A percentile compares a stretch with the other conserved stretches of the same genome.
Evolutionary conservation across 208 protist species (phyloP).

Genomic region (Crithidia fasciculata): DNA sequence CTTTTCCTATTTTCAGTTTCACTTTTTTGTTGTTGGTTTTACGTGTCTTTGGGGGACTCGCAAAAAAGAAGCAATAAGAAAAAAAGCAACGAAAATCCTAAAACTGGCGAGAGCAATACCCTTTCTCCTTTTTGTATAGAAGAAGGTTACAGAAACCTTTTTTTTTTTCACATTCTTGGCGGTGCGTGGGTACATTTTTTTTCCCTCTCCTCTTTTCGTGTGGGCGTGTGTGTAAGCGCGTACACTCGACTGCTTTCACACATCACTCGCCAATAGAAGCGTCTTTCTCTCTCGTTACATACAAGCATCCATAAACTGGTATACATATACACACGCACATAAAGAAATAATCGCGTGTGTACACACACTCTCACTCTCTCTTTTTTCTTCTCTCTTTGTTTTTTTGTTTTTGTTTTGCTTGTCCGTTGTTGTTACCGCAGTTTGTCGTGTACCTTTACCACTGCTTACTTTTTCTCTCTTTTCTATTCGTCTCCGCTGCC

Average conservation of each 20-base stretch:
- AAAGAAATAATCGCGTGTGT: background rate
- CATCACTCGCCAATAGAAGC: too few relatives aligned
- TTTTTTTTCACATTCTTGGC: background rate
- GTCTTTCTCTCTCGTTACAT: too few relatives aligned
- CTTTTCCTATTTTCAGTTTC: background rate
- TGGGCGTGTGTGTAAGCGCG: background rate
- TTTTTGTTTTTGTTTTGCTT: too few relatives aligned
- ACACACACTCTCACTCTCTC: background rate
- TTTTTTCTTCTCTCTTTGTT: background rate
- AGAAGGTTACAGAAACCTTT: background rate
- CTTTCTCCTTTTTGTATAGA: background rate
- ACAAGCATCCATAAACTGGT: background rate
- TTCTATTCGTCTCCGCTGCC: background rate
- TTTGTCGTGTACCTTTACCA: background rate
- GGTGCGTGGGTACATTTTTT: background rate
- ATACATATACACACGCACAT: background rate
- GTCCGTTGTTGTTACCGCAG: too few relatives aligned
- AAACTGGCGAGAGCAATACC: background rate
- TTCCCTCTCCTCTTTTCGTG: background rate
- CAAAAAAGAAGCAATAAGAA: slow-evolving; percentile 12
- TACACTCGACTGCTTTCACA: too few relatives aligned
- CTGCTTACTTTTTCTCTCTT: slow-evolving; percentile 15
- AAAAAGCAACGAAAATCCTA: background rate
- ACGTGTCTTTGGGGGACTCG: slow-evolving; percentile 13
- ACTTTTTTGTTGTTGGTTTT: slow-evolving; percentile 6